Base-by-base conservation (phyloP, 257 asterid species). In the Salvia splendens region DNA sequence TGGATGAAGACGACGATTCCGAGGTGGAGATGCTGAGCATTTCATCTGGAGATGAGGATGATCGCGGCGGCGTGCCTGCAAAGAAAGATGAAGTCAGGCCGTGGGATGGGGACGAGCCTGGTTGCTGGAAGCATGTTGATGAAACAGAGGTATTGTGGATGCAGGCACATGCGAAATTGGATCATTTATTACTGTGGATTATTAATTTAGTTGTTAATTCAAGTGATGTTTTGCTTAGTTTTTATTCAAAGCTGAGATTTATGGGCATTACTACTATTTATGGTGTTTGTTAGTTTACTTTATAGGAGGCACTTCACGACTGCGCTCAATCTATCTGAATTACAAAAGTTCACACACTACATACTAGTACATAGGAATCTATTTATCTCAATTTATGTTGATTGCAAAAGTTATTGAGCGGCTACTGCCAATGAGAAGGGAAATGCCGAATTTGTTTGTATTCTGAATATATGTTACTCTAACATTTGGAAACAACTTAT, bases 21-120 rank as follows among this genome's bases (percentile, higher is more conserved):
- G 99, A 93, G 72, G 95, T 93, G 24, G 99, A 93, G 80, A 69
- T 93, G 95, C 85, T 93, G 73, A 93, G 99, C 81, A 93, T 90
- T 74, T 93, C 99, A 3, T 93, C 99, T 1, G 97, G 99, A 1
- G 99, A 93, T 53, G 99, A 93, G 83, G 96, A 88, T 59, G 97
- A 86, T 65, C 84, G 81, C 54, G 85, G 84, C 55, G 74, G 84
- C 47, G 80, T 71, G 40, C 84, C 79, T 58, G 73, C 80, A 15
- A 84, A 69, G 67, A 86, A 61, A 68, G 91, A 87, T 32, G 96
- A 88, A 52, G 99, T 85, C 69, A 75, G 47, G 67, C 78, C 77
- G 36, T 93, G 95, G 92, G 96, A 86, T 59, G 99, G 96, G 12
- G 97, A 64, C 55, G 99, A 93, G 81, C 97, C 99, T 36, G 78